Base-by-base conservation (phyloP, 768 basidiomycete genomes). In the Lentinula guzmanii region DNA sequence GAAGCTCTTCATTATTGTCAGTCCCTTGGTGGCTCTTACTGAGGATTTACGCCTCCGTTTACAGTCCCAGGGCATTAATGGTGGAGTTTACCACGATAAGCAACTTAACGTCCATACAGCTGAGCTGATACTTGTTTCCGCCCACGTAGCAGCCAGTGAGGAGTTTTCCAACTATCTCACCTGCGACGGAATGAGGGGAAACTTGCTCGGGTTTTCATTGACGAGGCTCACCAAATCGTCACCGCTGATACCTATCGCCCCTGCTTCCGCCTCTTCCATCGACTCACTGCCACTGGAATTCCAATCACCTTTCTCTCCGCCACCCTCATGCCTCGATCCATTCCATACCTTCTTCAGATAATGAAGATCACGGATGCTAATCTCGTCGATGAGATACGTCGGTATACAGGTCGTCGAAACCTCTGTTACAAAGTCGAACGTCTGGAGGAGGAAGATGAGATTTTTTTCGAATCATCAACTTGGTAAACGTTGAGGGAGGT, bases 371-470 rank as follows among this genome's bases (percentile, higher is more conserved):
- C 10, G 7, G 58, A 48, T 11, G 2, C 5, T 1, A 4, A 5
- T n/a, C 31, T 58, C n/a, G 45, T 58, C 8, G 58, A 58, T 37
- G 58, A 58, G 28, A 58, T 58, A n/a, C 31, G 58, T 5, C 45
- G 43, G 1, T 58, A 58, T 18, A 58, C 43, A 0, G 58, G 58
- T 2, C 7, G 43, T 18, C 58, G 21, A 13, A 58, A 58, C 6
- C 37, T 58, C 43, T 13, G 48, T 43, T 58, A 58, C 58, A 16
- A 21, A 8, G 31, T 58, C 10, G 58, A 50, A 9, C 16, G 42
- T 24, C 24, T 24, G 37, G 11, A 39, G 37, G 37, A 39, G 11
- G 8, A 39, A 13, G 37, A 39, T 39, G 37, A 13, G 37, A 8
- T 8, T 5, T 13, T 39, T 39, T 3, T 1, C 37, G 37, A 1